These are phyloP conservation scores for Fistulinella cinereoalba DNA, from an alignment of 1,284 basidiomycete species.

Conservation along the genomic window DNA sequence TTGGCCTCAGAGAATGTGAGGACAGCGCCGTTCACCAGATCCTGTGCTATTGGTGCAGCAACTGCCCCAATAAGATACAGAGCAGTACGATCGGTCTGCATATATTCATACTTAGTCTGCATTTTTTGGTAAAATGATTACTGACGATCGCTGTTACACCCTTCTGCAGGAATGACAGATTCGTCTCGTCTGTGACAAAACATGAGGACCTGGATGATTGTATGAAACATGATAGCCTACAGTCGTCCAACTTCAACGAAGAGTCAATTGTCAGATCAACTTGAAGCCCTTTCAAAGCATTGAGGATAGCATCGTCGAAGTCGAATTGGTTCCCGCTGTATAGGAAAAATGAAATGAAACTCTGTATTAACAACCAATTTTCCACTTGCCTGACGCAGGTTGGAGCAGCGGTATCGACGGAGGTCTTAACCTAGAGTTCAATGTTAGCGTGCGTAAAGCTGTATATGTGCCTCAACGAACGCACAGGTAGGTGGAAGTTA, in stretches of 20 bases:
- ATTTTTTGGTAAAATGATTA: not conserved
- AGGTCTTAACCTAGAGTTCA: conserved; percentile 47
- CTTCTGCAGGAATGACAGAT: conserved; percentile 62
- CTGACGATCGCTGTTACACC: conserved; percentile 58
- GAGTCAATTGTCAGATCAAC: conserved; percentile 52
- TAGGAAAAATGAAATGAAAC: conserved; percentile 11
- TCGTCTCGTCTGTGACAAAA: conserved; percentile 46
- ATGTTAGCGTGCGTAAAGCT: not conserved
- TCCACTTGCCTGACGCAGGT: conserved; percentile 51
- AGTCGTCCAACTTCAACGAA: conserved; percentile 58
- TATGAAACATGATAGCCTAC: conserved; percentile 31
- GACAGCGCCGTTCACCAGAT: conserved; percentile 58
- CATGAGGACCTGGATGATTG: not conserved
- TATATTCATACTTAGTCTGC: not conserved
- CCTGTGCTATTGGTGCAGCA: conserved; percentile 64
- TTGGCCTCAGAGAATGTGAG: conserved; percentile 60
- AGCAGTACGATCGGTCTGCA: conserved; percentile 59
- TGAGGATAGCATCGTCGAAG: conserved; percentile 58
- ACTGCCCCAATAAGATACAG: conserved; percentile 71
- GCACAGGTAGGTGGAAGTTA: conserved; percentile 40
- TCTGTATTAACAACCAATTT: not conserved
- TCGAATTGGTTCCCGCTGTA: conserved; percentile 62
- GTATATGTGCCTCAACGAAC: not conserved
- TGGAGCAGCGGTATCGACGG: conserved; percentile 51
- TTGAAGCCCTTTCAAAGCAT: conserved; percentile 57